Evolutionary conservation across 352 stramenopile genomes (phyloP), one percentile per base, ranked within the genome.

Genomic region (Globisporangium yorkense): DNA sequence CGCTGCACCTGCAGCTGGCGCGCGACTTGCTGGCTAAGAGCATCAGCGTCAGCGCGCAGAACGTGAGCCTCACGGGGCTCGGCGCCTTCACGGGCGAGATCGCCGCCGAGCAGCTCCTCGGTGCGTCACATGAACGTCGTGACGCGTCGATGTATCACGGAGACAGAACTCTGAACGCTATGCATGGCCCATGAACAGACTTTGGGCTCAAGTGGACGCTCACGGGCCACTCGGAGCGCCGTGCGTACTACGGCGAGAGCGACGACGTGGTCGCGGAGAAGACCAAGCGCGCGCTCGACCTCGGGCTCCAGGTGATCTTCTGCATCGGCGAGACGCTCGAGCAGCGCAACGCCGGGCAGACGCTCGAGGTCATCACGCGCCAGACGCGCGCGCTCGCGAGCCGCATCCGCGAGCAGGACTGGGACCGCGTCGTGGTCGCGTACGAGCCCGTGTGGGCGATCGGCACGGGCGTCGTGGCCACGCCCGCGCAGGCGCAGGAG

Each of bases 391-490:
- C 89, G 37, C 75, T 97, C 53, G 86, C 84, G 21, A 75, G 82
- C 57, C 80, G 92, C 21, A 88, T 99, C 59, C 75, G 65, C 51
- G 88, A 95, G 53, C 70, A 92, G 47, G 75, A 88, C 39, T 92
- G 80, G 81, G 64, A 71, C 40, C 74, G 74, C 54, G 70, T 99
- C 52, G 96, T 98, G 48, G 92, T 99, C 68, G 96, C 96, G 20
- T 98, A 99, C 68, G 92, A 98, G 71, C 96, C 96, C 16, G 97
- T 99, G 61, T 99, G 96, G 96, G 96, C 96, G 35, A 99, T 99
- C 71, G 96, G 96, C 68, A 99, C 96, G 54, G 96, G 96, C 12
- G 82, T 98, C 40, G 96, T 96, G n/a, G 96, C 95, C 48, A 97
- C 93, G 33, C 92, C 95, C 4, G 93, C 95, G 63, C 96, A 98